Conservation (phyloP, 2,329 filamentous ascomycete species). For the Lecanosticta acicola region DNA sequence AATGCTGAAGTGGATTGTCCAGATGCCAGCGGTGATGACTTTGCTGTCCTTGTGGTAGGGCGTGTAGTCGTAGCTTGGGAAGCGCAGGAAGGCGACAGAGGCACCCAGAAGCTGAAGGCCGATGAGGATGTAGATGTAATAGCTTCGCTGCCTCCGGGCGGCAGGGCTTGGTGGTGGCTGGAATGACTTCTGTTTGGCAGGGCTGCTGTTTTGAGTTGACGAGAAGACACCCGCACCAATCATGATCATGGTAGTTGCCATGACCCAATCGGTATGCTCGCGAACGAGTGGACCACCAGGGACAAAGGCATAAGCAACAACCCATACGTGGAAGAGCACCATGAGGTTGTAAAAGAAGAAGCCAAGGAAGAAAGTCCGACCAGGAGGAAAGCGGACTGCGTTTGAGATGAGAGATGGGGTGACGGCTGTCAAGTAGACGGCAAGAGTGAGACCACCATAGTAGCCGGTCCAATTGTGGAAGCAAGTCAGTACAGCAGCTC, state of each 20-base stretch:
- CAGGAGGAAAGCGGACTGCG: constrained; percentile 71
- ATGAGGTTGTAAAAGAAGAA: constrained; percentile 91
- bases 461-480: constrained; percentile 83
- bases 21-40: constrained; percentile 88
- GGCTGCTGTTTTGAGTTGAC: constrained; percentile 43
- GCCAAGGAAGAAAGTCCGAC: constrained; percentile 75
- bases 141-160: constrained; percentile 53
- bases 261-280: constrained; percentile 93
- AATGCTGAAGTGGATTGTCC: constrained; percentile 96
- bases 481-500: constrained; percentile 70
- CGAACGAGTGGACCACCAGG: constrained; percentile 87
- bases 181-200: constrained; percentile 35
- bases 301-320: constrained; percentile 96
- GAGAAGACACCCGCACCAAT: constrained; percentile 83
- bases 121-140: constrained; percentile 67
- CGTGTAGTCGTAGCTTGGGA: constrained; percentile 85
- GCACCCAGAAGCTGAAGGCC: constrained; percentile 74
- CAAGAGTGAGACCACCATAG: constrained; percentile 69
- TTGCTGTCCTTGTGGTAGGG: constrained; percentile 86
- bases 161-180: constrained; percentile 39
- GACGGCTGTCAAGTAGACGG: constrained; percentile 76
- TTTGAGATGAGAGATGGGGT: constrained; percentile 69
- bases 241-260: constrained; percentile 76
- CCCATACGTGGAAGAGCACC: constrained; percentile 97
- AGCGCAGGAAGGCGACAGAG: constrained; percentile 77